Base-by-base conservation (phyloP, 2,329 filamentous ascomycete genomes). In the Ampelomyces quisqualis region DNA sequence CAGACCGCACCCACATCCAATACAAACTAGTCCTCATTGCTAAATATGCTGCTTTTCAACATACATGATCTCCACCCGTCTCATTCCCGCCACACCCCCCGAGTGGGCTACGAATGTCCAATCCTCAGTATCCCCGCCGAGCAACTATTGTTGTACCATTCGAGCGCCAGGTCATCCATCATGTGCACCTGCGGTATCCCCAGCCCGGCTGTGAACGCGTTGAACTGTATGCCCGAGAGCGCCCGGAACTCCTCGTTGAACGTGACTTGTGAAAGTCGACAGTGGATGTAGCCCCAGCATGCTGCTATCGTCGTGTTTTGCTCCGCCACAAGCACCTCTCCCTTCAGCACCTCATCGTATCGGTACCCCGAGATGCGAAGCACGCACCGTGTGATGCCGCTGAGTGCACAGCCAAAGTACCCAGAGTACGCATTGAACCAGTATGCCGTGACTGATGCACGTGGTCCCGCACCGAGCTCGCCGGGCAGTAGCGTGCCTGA, bases 131-230 rank as follows among this genome's bases (percentile, higher is more conserved):
- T 58, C 2, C 70, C 76, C 37, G 76, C 75, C 23, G 62, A 66
- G 49, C 76, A 78, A 27, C 63, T 73, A 45, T 73, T 73, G 61
- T 78, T 72, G 40, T 62, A 69, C 76, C 76, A 79, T 28, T 65
- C 69, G 55, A 77, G 55, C 31, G 66, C 49, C 40, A 78, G 53
- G 42, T 74, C 68, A 48, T 78, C 76, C 62, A 77, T 63, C 62
- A 77, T 73, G 52, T 70, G 73, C 19, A 66, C 55, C 40, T 68
- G 58, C 45, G 70, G 69, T 24, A 67, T 60, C 8, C 58, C 49
- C 53, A 70, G 61, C 4, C 60, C 61, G 34, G 60, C 53, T 26
- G 69, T 71, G 38, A 66, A 72, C 8, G 75, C 75, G 32, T 73
- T 69, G 49, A 79, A 73, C 48, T 73, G 70, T 14, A 78, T 67